These are phyloP conservation scores for Bisporella sp. DNA, from an alignment of 2,329 filamentous ascomycete genomes.

Conservation along the genomic window DNA sequence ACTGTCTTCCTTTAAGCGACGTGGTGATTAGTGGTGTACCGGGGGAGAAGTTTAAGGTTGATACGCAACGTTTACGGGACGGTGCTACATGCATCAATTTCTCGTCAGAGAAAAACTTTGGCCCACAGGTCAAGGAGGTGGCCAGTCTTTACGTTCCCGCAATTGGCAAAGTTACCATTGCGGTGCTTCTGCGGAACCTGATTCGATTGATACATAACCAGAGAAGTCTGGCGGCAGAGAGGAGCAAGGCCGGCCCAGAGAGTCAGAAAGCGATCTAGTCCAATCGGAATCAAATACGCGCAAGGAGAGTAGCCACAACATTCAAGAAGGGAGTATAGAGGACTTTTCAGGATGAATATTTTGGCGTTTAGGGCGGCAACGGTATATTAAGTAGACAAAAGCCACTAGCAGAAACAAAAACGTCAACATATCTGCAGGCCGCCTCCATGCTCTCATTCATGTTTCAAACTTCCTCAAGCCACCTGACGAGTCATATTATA, in stretches of 20 bases:
- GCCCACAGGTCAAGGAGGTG: constrained; percentile 81
- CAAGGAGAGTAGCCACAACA: too few relatives aligned
- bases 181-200: constrained; percentile 80
- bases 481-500: too few relatives aligned
- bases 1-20: constrained; percentile 82
- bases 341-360: too few relatives aligned
- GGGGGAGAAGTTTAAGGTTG: constrained; percentile 81
- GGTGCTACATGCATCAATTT: constrained; percentile 99
- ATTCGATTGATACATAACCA: constrained; percentile 35
- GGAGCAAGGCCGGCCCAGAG: background rate
- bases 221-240: background rate
- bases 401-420: too few relatives aligned
- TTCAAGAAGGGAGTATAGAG: too few relatives aligned
- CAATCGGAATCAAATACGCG: too few relatives aligned
- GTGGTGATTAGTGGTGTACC: constrained; percentile 94
- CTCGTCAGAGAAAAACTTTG: constrained; percentile 91
- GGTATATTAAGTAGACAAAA: too few relatives aligned
- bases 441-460: too few relatives aligned
- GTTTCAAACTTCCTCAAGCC: too few relatives aligned
- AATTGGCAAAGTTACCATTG: constrained; percentile 96
- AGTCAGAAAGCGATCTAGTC: too few relatives aligned
- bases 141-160: constrained; percentile 95
- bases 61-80: constrained; percentile 72
- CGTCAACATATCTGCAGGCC: too few relatives aligned
- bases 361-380: too few relatives aligned